Percentiles rank a stretch among this genome's conserved stretches.
Conservation (phyloP, 1,139 yeast species). For the Diutina rugosa region DNA sequence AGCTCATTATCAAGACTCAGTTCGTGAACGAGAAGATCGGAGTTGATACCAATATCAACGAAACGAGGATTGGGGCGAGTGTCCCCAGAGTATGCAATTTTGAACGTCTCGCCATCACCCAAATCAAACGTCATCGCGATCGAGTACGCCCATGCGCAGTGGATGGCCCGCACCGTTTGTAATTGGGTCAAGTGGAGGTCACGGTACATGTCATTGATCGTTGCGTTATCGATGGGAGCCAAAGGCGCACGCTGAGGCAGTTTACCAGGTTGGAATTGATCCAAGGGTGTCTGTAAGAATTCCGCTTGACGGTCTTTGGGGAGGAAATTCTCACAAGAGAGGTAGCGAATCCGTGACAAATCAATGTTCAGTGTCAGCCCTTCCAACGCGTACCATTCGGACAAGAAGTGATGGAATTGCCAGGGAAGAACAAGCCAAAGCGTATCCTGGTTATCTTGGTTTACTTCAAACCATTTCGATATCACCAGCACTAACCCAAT, state of each 20-base stretch:
- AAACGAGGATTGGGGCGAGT: slow-evolving; percentile 64
- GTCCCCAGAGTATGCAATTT: slow-evolving; percentile 86
- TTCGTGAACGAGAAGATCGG: slow-evolving; percentile 81
- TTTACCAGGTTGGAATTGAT: slow-evolving; percentile 17
- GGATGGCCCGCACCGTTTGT: slow-evolving; percentile 63
- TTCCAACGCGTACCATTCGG: slow-evolving; percentile 61
- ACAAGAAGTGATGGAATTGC: slow-evolving; percentile 54
- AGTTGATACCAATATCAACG: slow-evolving; percentile 51
- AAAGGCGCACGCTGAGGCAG: slow-evolving; percentile 11
- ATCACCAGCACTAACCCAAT: slow-evolving; percentile 67
- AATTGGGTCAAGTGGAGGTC: slow-evolving; percentile 21
- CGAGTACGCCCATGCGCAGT: slow-evolving; percentile 78
- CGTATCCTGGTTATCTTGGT: slow-evolving; percentile 16
- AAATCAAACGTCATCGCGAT: slow-evolving; percentile 41
- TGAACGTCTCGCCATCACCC: slow-evolving; percentile 26
- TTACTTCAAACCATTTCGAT: slow-evolving; percentile 46
- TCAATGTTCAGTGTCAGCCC: slow-evolving; percentile 18
- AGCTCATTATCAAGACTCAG: slow-evolving; percentile 80
- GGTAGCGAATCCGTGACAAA: slow-evolving; percentile 31
- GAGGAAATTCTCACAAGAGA: slow-evolving; percentile 56
- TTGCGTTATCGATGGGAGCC: slow-evolving; percentile 8
- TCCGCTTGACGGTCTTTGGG: slow-evolving; percentile 10
- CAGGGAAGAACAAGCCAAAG: slow-evolving; percentile 62
- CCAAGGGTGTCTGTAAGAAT: slow-evolving; percentile 15
- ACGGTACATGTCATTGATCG: slow-evolving; percentile 12